These are phyloP conservation scores for Nicotiana undulata DNA, from an alignment of 257 asterid species.

Conservation along the genomic window DNA sequence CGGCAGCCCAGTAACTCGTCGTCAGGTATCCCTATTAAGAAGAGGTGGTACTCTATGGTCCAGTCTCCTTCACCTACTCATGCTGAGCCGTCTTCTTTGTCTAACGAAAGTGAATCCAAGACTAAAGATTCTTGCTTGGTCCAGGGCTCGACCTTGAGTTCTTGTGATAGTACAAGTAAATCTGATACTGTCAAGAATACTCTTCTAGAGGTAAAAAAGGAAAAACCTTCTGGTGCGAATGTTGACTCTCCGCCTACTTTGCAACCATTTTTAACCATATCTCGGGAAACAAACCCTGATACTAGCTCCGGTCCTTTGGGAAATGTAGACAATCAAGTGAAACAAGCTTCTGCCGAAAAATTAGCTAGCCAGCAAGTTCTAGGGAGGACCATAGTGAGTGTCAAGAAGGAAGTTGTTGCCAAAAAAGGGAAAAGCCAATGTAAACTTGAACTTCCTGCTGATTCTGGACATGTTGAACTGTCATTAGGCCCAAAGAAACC, in stretches of 20 bases:
- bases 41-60: constrained; percentile 55
- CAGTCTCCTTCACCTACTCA: constrained; percentile 42
- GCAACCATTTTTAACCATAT: constrained; percentile 20
- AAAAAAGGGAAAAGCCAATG: constrained; percentile 24
- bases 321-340: constrained; percentile 17
- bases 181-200: constrained; percentile 29
- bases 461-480: constrained; percentile 32
- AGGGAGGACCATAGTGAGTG: constrained; percentile 13
- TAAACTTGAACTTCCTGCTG: constrained; percentile 22
- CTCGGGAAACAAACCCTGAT: constrained; percentile 18
- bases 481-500: constrained; percentile 33
- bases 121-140: constrained; percentile 15
- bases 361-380: constrained; percentile 16
- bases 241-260: constrained; percentile 11
- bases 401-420: constrained; percentile 33
- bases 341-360: constrained; percentile 19
- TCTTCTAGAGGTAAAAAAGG: constrained; percentile 24
- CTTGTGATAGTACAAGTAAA: constrained; percentile 16
- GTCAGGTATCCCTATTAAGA: constrained; percentile 70
- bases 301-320: constrained; percentile 18
- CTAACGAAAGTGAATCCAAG: constrained; percentile 21
- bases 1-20: constrained; percentile 40
- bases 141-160: constrained; percentile 12
- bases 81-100: constrained; percentile 24
- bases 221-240: constrained; percentile 6